Evolutionary conservation across 768 basidiomycete species (phyloP), one percentile per base, ranked within the genome.

Genomic region (Krasilnikovozyma curviuscula): DNA sequence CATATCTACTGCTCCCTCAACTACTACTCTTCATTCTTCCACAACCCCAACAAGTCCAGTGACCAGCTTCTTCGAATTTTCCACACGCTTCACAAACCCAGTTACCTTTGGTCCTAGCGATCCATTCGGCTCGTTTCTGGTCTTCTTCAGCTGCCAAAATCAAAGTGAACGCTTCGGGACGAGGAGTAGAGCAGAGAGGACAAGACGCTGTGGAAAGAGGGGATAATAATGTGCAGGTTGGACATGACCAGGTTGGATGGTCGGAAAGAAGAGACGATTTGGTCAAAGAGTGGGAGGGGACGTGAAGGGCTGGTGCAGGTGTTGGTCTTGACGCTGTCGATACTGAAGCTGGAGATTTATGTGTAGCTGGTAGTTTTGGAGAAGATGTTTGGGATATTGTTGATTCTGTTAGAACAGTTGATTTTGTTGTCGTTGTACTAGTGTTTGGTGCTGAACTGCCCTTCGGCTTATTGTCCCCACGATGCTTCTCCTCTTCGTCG

Each of bases 141-240:
- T n/a, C n/a, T n/a, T n/a, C n/a, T n/a, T n/a, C n/a, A n/a, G n/a
- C n/a, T n/a, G n/a, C n/a, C n/a, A n/a, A n/a, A n/a, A n/a, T n/a
- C n/a, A n/a, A n/a, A n/a, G n/a, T n/a, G n/a, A n/a, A n/a, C n/a
- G n/a, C n/a, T n/a, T n/a, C n/a, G n/a, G 50, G 50, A 16, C 37
- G 45, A n/a, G 24, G 10, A 13, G 39, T 33, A n/a, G 29, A 27
- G 33, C 50, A 52, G 18, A 47, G 21, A 8, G 28, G 40, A 30
- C 50, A 52, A 0, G 25, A 1, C 1, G 33, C 32, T 16, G 34
- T 19, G 14, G 35, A 23, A 9, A 14, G 19, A 0, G 50, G 16
- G 33, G 46, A 46, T 39, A 24, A 14, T 29, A 47, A 47, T 6
- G 50, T 52, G 38, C 50, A 52, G 38, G 46, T 46, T 5, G 50